Evolutionary conservation across 2,329 filamentous ascomycete genomes (phyloP).

Genomic region (Paraconiothyrium brasiliense): DNA sequence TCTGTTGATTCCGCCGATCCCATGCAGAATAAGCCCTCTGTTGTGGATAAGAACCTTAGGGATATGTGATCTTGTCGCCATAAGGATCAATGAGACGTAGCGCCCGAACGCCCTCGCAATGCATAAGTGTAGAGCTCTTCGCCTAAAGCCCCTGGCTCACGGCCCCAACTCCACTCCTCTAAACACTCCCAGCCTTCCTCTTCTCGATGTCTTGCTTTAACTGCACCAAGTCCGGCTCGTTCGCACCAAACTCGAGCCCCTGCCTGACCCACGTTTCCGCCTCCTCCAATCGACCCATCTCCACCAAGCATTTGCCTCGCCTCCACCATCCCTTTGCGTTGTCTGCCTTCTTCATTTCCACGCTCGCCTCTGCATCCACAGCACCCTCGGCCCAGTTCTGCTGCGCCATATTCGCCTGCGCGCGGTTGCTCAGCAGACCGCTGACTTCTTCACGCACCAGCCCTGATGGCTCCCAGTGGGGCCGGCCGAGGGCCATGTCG

Average conservation of each 20-base stretch:
- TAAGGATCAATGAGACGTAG: background rate
- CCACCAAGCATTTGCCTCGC: constrained; percentile 80
- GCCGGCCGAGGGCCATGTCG: constrained; percentile 84
- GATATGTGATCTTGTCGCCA: background rate
- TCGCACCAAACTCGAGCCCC: constrained; percentile 84
- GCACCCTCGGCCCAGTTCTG: constrained; percentile 84
- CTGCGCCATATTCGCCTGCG: constrained; percentile 87
- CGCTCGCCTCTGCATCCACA: constrained; percentile 87
- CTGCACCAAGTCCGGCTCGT: constrained; percentile 51
- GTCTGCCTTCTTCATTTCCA: constrained; percentile 84
- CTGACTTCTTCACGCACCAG: constrained; percentile 86
- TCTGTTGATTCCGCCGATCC: background rate
- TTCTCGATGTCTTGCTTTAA: constrained; percentile 57
- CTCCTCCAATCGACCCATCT: constrained; percentile 91
- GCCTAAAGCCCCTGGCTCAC: background rate
- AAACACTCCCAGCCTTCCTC: constrained; percentile 43
- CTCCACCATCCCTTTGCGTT: constrained; percentile 98
- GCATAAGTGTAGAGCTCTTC: constrained; percentile 6
- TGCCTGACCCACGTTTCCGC: constrained; percentile 79
- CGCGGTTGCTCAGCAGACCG: constrained; percentile 83
- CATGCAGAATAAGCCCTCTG: background rate
- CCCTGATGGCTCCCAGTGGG: constrained; percentile 86
- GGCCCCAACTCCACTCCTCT: background rate
- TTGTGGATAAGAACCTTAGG: background rate
- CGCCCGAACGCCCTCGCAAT: constrained; percentile 15